phyloP scores from a whole-genome alignment of 768 basidiomycete species.

The Filobasidium wieringae region DNA sequence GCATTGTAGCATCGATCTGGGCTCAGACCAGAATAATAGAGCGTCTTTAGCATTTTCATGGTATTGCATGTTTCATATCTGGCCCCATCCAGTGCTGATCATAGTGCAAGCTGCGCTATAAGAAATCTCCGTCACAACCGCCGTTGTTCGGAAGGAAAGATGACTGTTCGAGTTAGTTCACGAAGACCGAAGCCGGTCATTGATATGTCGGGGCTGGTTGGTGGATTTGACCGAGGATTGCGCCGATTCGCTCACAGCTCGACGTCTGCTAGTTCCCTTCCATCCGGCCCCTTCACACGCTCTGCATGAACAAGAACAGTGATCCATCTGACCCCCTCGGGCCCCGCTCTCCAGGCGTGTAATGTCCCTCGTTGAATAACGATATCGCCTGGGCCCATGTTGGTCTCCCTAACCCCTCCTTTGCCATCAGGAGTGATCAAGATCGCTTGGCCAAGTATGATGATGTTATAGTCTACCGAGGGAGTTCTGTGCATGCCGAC shows the following conservation, averaged over 20 bases:
- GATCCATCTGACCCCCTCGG: slow-evolving; percentile 30
- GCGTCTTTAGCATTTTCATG: too few relatives aligned
- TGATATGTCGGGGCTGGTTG: too few relatives aligned
- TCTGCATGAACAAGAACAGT: slow-evolving; percentile 27
- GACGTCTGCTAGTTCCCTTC: slow-evolving; percentile 23
- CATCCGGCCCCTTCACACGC: slow-evolving; percentile 1
- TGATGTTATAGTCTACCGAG: slow-evolving; percentile 36
- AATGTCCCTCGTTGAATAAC: slow-evolving; percentile 37
- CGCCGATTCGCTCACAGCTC: slow-evolving; percentile 9
- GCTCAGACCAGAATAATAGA: too few relatives aligned
- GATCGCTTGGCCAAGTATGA: slow-evolving; percentile 20
- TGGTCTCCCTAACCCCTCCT: slow-evolving; percentile 19
- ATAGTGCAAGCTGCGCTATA: too few relatives aligned
- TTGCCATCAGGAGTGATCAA: slow-evolving; percentile 22
- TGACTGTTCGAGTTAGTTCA: too few relatives aligned
- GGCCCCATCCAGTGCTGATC: too few relatives aligned
- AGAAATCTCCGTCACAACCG: too few relatives aligned
- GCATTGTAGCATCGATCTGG: neutral
- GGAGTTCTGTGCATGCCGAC: slow-evolving; percentile 31
- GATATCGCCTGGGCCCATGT: slow-evolving; percentile 27
- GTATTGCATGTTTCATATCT: too few relatives aligned
- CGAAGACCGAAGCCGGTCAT: too few relatives aligned
- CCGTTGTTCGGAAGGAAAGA: too few relatives aligned
- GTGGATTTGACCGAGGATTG: too few relatives aligned
- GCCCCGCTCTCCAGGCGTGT: slow-evolving; percentile 33